phyloP scores from a whole-genome alignment of 1,284 basidiomycete genomes.

The Bondarzewia mesenterica region DNA sequence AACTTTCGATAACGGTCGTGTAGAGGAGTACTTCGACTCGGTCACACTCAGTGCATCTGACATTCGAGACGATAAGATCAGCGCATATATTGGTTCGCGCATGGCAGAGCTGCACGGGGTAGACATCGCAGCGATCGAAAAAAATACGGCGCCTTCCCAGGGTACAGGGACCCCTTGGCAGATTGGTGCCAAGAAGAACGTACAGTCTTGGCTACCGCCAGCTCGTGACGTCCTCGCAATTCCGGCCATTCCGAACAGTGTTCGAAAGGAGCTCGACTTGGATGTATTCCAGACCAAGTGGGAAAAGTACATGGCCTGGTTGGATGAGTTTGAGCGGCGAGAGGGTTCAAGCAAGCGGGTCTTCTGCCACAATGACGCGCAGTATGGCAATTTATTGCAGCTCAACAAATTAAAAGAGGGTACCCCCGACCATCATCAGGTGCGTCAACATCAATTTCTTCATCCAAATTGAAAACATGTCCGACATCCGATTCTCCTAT shows the following conservation, averaged over 20 bases:
- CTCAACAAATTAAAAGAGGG: conserved; percentile 51
- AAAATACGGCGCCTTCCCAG: conserved; percentile 25
- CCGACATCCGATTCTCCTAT: conserved; percentile 8
- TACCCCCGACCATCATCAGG: conserved; percentile 60
- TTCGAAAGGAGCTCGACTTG: conserved; percentile 48
- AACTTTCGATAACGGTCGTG: conserved; percentile 87
- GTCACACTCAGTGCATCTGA: conserved; percentile 70
- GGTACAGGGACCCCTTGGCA: conserved; percentile 39
- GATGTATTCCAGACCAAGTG: conserved; percentile 57
- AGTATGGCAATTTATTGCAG: conserved; percentile 87
- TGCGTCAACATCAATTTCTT: conserved; percentile 24
- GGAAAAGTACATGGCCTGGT: conserved; percentile 61
- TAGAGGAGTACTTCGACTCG: conserved; percentile 92
- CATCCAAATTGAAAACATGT: conserved; percentile 1
- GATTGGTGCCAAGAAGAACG: conserved; percentile 51
- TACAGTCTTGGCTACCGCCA: conserved; percentile 52
- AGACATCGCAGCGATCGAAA: conserved; percentile 64
- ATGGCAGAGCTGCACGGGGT: conserved; percentile 94
- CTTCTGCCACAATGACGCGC: conserved; percentile 87
- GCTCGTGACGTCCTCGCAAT: conserved; percentile 62
- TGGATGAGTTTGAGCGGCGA: conserved; percentile 51
- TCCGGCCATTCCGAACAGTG: conserved; percentile 33
- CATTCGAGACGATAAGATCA: conserved; percentile 67
- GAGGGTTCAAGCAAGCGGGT: conserved; percentile 55
- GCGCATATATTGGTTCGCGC: conserved; percentile 78